Percentiles rank a stretch among this genome's conserved stretches.
phyloP scores from a whole-genome alignment of 2,329 filamentous ascomycete genomes.

The Fusarium sp. region DNA sequence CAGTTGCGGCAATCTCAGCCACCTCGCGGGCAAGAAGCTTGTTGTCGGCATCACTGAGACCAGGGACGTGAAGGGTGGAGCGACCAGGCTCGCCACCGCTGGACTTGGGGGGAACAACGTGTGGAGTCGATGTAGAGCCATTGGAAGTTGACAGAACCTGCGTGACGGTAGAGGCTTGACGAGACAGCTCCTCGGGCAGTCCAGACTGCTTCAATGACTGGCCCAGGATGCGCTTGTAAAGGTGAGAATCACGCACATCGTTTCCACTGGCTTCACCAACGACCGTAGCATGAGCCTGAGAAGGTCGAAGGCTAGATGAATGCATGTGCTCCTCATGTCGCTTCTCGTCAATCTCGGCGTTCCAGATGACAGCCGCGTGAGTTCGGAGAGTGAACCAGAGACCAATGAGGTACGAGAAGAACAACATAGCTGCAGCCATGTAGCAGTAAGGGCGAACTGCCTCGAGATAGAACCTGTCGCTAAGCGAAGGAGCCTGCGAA shows the following conservation, averaged over 20 bases:
- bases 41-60: constrained; percentile 85
- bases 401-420: constrained; percentile 92
- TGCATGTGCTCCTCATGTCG: constrained; percentile 66
- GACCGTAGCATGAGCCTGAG: constrained; percentile 50
- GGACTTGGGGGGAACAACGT: constrained; percentile 80
- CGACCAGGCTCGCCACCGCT: constrained; percentile 54
- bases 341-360: constrained; percentile 83
- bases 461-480: constrained; percentile 89
- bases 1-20: constrained; percentile 92
- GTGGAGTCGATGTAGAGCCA: constrained; percentile 65
- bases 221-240: constrained; percentile 93
- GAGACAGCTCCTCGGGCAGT: constrained; percentile 62
- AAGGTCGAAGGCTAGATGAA: constrained; percentile 46
- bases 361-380: constrained; percentile 97
- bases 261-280: constrained; percentile 59
- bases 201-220: constrained; percentile 90
- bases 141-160: constrained; percentile 51
- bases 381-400: constrained; percentile 96
- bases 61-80: constrained; percentile 67
- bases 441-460: constrained; percentile 95
- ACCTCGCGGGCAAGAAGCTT: constrained; percentile 84
- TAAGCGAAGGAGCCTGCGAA: constrained; percentile 83
- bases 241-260: constrained; percentile 85
- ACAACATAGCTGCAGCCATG: constrained; percentile 84
- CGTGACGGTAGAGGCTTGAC: constrained; percentile 51